These are phyloP conservation scores for Coriaria nepalensis DNA, from an alignment of 306 rosid genomes.

Conservation along the genomic window DNA sequence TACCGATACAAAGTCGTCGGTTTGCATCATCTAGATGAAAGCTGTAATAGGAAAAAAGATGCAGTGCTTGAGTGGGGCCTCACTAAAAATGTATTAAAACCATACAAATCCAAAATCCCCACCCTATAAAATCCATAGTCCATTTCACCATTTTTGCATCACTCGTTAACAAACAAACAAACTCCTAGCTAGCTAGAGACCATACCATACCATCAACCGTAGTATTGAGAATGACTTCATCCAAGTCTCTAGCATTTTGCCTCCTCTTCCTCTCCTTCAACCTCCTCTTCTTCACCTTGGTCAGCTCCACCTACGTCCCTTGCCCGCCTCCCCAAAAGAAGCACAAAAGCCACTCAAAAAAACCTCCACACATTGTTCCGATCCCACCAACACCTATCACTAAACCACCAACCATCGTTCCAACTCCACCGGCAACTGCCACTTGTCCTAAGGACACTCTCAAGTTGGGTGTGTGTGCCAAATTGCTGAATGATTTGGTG, in stretches of 20 bases:
- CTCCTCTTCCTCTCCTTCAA: slow-evolving; percentile 19
- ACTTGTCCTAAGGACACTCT: slow-evolving; percentile 29
- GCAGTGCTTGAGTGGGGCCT: too few species aligned
- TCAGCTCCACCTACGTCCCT: slow-evolving; percentile 27
- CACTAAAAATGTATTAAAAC: too few species aligned
- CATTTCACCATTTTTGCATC: background rate
- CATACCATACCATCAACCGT: too few species aligned
- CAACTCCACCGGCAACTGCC: background rate
- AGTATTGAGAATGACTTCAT: too few species aligned
- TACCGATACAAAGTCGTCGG: too few species aligned
- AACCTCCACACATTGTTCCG: slow-evolving; percentile 7
- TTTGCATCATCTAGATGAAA: too few species aligned
- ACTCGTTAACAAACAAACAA: background rate
- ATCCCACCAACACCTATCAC: background rate
- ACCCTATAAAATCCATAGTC: too few species aligned
- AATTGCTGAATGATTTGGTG: slow-evolving; percentile 23
- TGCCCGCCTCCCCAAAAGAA: slow-evolving; percentile 23
- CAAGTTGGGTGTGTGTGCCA: slow-evolving; percentile 36
- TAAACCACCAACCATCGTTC: slow-evolving; percentile 4
- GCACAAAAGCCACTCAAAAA: background rate
- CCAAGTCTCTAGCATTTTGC: too few species aligned
- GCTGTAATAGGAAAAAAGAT: too few species aligned
- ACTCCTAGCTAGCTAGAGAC: too few species aligned
- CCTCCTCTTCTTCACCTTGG: slow-evolving; percentile 28
- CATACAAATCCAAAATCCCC: too few species aligned